A percentile compares a stretch with the other conserved stretches of the same genome.
Evolutionary conservation across 176 grass and related monocot species (phyloP).

Genomic region (Eragrostis nindensis): DNA sequence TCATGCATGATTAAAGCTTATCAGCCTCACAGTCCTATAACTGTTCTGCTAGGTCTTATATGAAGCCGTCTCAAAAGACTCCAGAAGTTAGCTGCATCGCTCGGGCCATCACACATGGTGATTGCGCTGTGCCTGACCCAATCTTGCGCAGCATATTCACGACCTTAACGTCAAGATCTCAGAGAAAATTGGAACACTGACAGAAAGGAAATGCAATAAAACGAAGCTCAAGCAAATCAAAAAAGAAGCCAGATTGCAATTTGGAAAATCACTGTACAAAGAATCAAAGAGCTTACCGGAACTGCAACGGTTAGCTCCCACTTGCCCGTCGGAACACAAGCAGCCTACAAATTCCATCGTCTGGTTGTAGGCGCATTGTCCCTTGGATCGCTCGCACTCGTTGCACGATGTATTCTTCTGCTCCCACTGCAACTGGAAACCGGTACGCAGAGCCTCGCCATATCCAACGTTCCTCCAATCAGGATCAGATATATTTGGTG

Average conservation of each 20-base stretch:
- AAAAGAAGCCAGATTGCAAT: not conserved
- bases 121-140: no score
- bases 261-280: not conserved
- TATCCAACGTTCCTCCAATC: not conserved
- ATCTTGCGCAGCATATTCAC: no score
- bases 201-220: not conserved
- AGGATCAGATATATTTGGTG: fast-evolving
- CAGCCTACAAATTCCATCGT: not conserved
- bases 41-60: no score
- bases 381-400: not conserved
- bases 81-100: no score
- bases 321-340: not conserved
- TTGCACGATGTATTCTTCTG: fast-evolving
- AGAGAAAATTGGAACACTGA: no score
- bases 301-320: not conserved
- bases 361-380: not conserved
- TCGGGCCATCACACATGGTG: no score
- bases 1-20: no score
- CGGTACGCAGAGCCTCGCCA: not conserved
- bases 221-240: not conserved
- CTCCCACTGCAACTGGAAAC: not conserved
- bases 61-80: no score
- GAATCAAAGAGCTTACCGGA: not conserved
- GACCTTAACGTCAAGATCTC: no score
- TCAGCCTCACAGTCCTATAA: no score